These are phyloP conservation scores for Chaetothyriales sp. DNA, from an alignment of 2,329 filamentous ascomycete genomes.

Conservation along the genomic window DNA sequence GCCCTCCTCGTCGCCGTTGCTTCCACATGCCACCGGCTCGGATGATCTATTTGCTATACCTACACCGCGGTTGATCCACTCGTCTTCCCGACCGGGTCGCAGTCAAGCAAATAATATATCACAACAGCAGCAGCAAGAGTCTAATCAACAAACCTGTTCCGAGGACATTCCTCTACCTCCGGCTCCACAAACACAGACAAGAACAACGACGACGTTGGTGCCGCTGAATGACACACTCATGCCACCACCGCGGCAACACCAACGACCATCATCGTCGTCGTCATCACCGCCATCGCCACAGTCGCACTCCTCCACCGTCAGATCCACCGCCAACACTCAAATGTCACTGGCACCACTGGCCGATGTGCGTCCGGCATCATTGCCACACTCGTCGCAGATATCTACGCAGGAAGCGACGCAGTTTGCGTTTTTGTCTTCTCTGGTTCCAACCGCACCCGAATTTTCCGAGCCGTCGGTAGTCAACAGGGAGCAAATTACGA, in stretches of 20 bases:
- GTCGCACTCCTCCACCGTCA: not conserved
- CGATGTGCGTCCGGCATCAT: slow-evolving; percentile 10
- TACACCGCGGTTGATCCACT: not conserved
- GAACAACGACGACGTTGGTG: slow-evolving; percentile 6
- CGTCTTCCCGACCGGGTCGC: not conserved
- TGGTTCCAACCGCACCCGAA: not conserved
- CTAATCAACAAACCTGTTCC: not conserved
- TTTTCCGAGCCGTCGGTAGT: not conserved
- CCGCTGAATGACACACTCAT: slow-evolving; percentile 10
- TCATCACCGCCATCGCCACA: slow-evolving; percentile 8
- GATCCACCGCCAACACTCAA: slow-evolving; percentile 6
- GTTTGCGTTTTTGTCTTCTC: not conserved
- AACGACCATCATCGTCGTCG: too few species aligned
- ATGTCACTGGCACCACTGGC: slow-evolving; percentile 3
- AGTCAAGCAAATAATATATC: not conserved
- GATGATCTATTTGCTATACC: not conserved
- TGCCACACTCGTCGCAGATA: slow-evolving; percentile 16
- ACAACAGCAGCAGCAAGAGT: not conserved
- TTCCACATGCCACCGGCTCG: not conserved
- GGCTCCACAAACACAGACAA: not conserved
- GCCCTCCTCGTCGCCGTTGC: slow-evolving; percentile 6
- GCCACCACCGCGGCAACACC: not conserved
- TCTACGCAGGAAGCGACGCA: slow-evolving; percentile 18
- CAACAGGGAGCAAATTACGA: slow-evolving; percentile 7
- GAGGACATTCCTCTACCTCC: not conserved